Evolutionary conservation across 2,329 filamentous ascomycete genomes (phyloP).

Genomic region (Venturiaceae sp.): DNA sequence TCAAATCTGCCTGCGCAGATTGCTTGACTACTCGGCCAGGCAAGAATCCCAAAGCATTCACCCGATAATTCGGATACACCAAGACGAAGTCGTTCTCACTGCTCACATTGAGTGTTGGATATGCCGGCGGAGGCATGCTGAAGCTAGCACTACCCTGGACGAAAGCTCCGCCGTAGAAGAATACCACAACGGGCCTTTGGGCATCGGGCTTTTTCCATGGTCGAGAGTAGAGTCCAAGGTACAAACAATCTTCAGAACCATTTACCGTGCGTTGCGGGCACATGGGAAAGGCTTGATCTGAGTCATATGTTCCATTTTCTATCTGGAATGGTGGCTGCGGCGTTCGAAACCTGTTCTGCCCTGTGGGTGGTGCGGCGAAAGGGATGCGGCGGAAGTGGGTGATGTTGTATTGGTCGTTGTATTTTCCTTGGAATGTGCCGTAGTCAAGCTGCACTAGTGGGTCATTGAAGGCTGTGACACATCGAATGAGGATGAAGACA

Average conservation of each 20-base stretch:
- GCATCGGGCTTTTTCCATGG: constrained; percentile 36
- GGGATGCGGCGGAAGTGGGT: constrained; percentile 53
- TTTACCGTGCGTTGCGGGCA: constrained; percentile 47
- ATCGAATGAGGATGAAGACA: not conserved
- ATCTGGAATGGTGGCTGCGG: constrained; percentile 46
- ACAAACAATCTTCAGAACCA: constrained; percentile 52
- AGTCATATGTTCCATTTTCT: constrained; percentile 42
- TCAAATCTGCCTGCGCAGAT: constrained; percentile 36
- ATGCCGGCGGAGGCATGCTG: constrained; percentile 43
- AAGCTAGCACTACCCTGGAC: constrained; percentile 42
- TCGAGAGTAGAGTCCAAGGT: constrained; percentile 49
- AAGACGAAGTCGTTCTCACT: constrained; percentile 40
- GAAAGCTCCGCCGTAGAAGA: constrained; percentile 53
- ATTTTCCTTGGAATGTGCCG: constrained; percentile 41
- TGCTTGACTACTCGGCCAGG: constrained; percentile 37
- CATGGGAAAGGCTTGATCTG: constrained; percentile 45
- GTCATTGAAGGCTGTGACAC: not conserved
- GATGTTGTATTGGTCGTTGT: constrained; percentile 43
- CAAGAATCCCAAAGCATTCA: constrained; percentile 48
- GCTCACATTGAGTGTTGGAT: constrained; percentile 48
- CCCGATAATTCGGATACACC: constrained; percentile 45
- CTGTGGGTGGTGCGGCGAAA: constrained; percentile 48
- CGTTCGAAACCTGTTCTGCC: constrained; percentile 49
- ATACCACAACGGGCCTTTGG: constrained; percentile 48
- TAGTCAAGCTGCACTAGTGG: constrained; percentile 23